A percentile compares a stretch with the other conserved stretches of the same genome.
Evolutionary conservation across 148 eudicot species (phyloP).

Genomic region (Fagopyrum homotropicum): DNA sequence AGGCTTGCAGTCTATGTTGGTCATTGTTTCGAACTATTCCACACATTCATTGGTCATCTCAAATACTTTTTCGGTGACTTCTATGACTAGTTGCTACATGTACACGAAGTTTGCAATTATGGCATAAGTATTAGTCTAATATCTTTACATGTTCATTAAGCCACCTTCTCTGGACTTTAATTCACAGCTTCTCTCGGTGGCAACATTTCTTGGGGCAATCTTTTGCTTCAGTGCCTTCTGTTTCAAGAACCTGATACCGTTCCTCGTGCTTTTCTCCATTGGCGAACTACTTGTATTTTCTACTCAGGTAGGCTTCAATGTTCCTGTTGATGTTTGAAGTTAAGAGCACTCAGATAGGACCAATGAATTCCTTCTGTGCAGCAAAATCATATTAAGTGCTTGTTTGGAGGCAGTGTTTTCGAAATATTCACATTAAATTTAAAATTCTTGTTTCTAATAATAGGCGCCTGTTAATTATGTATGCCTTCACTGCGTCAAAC

Average conservation of each 20-base stretch:
- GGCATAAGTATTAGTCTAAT: not conserved
- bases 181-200: constrained; percentile 70
- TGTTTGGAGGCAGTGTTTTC: not conserved
- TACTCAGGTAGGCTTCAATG: constrained; percentile 54
- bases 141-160: not conserved
- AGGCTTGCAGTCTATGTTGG: too few relatives aligned
- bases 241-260: constrained; percentile 48
- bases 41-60: not conserved
- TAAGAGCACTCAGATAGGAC: not conserved
- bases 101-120: not conserved
- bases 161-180: not conserved
- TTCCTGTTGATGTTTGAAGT: not conserved
- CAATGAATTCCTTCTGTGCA: not conserved
- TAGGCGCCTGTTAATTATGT: constrained; percentile 96
- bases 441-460: not conserved
- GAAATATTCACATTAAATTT: not conserved
- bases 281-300: constrained; percentile 83
- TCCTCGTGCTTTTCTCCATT: constrained; percentile 50
- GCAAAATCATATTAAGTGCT: not conserved
- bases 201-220: constrained; percentile 67
- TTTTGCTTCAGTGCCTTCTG: constrained; percentile 83
- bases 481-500: constrained; percentile 73
- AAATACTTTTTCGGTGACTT: not conserved
- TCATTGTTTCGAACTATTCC: not conserved
- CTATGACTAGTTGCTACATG: not conserved